Evolutionary conservation across 306 rosid genomes (phyloP).

Genomic region (Quercus parvula): DNA sequence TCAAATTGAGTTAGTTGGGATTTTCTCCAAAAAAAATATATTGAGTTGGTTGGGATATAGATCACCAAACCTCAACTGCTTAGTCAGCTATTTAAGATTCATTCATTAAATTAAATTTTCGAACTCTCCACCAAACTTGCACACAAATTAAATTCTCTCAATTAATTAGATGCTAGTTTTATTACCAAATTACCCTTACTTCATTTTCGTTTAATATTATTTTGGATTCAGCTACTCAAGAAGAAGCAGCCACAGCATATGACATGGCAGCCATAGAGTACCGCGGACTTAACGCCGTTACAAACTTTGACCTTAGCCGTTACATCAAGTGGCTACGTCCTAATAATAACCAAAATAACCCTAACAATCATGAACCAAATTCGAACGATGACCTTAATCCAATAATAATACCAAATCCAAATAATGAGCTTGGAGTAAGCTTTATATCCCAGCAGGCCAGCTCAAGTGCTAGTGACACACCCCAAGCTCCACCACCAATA

Average conservation of each 20-base stretch:
- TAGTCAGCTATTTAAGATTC: conserved; percentile 40
- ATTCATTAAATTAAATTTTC: conserved; percentile 8
- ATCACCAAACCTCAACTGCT: conserved; percentile 87
- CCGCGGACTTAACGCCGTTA: conserved; percentile 89
- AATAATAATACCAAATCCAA: neutral
- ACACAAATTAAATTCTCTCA: conserved; percentile 14
- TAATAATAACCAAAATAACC: conserved; percentile 2
- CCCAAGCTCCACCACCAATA: neutral
- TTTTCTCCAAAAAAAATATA: neutral
- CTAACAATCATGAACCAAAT: conserved; percentile 20
- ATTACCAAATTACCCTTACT: neutral
- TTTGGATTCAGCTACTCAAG: conserved; percentile 72
- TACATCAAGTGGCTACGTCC: conserved; percentile 57
- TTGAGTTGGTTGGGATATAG: conserved; percentile 61
- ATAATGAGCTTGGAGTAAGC: conserved; percentile 26
- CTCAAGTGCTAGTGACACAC: neutral
- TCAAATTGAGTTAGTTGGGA: conserved; percentile 64
- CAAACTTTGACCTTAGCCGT: conserved; percentile 87
- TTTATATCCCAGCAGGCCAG: conserved; percentile 13
- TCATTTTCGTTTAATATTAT: neutral
- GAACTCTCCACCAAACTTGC: conserved; percentile 28
- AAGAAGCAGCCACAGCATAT: conserved; percentile 93
- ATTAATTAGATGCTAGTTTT: neutral
- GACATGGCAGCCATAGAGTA: conserved; percentile 88
- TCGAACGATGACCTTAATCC: neutral